Evolutionary conservation across 2,329 filamentous ascomycete species (phyloP), one percentile per base, ranked within the genome.

Genomic region (Trichothecium sympodiale): DNA sequence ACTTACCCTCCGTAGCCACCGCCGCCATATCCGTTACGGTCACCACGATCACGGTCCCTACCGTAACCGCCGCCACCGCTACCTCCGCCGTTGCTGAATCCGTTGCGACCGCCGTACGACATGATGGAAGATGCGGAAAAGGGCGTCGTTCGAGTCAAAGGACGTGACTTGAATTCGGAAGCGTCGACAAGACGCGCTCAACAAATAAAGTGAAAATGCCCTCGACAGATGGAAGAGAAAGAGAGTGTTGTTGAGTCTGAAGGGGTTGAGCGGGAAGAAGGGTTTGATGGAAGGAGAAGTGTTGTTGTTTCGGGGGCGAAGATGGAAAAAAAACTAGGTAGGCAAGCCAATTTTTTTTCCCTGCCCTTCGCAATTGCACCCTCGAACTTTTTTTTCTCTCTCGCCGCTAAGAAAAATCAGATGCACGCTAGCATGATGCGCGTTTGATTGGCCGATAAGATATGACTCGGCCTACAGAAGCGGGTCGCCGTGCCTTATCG

Each of bases 41-140:
- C 58, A 58, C 69, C 64, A 38, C 68, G 68, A 50, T 70, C 63
- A 43, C 56, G 54, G 40, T 59, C 58, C 57, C 69, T 64, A 38
- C 68, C 67, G 50, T 70, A 63, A 43, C 67, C 64, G 49, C 55
- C 51, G 37, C 37, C 41, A 37, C 45, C 39, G 15, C 58, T 57
- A 36, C 61, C 54, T 41, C 45, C 45, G 32, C 50, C 41, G 36
- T 43, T 41, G 42, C 49, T 49, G 38, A 51, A 46, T 36, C 48
- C 52, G 47, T 48, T 51, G 42, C 60, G 51, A 42, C 54, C 56
- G 17, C 57, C 53, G 48, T 61, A 60, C 55, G 66, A 69, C 65
- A 69, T 69, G 38, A 47, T 61, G 35, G 35, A 27, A 27, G 34
- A 28, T 9, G 36, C 31, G 33, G 34, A 26, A 30, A 29, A 41